Conservation (phyloP, 371 early-diverging fungal genomes). For the Saksenaea oblongispora region DNA sequence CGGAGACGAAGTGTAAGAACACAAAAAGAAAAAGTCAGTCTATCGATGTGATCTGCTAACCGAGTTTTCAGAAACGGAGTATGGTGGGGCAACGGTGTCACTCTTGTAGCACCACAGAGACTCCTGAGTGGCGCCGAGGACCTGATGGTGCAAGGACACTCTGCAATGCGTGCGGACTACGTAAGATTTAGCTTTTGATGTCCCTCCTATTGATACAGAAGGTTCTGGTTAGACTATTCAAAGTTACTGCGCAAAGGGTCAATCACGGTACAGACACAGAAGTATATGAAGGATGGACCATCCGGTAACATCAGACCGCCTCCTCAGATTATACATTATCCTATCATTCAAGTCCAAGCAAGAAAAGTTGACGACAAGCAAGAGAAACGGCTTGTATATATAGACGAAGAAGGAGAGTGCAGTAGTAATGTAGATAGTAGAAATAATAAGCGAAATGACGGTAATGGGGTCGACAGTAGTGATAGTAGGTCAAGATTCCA, state of each 20-base stretch:
- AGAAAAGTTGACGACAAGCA: not conserved
- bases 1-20: conserved; percentile 37
- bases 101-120: conserved; percentile 62
- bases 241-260: conserved; percentile 18
- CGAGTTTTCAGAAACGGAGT: conserved; percentile 14
- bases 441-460: not conserved
- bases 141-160: conserved; percentile 69
- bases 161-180: conserved; percentile 72
- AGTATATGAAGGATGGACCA: not conserved
- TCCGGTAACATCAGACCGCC: not conserved
- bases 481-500: not conserved
- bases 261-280: not conserved
- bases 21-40: not conserved
- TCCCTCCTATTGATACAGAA: too few relatives aligned
- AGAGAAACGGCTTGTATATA: not conserved
- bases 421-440: not conserved
- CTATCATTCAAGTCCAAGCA: conserved; percentile 19
- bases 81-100: conserved; percentile 51
- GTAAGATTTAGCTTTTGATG: conserved; percentile 32
- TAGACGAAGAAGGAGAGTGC: not conserved
- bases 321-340: conserved; percentile 11
- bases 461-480: not conserved
- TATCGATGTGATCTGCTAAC: conserved; percentile 1
- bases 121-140: conserved; percentile 75
- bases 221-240: conserved; percentile 12